Evolutionary conservation across 2,329 filamentous ascomycete species (phyloP), one percentile per base, ranked within the genome.

Genomic region (Blastomyces parvus): DNA sequence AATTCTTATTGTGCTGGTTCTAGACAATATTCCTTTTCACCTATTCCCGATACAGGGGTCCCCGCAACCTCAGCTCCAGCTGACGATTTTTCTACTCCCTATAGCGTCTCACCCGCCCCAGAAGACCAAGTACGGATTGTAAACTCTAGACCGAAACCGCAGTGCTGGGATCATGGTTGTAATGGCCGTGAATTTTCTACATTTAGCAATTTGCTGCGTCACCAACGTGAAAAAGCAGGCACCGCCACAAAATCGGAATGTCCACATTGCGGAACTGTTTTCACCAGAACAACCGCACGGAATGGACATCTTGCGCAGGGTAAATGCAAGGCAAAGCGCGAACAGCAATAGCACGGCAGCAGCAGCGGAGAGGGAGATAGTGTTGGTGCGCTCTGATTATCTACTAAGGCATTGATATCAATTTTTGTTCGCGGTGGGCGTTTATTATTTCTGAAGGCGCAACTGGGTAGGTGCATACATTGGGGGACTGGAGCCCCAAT

Each of bases 81-180:
- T 22, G 63, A 59, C 19, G 40, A 46, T 14, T 48, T 58, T 42
- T 44, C 60, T 48, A 52, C 62, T 38, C 57, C 52, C 27, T 62
- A 61, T 50, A 53, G 44, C 53, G 62, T 56, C 17, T 66, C 73
- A 11, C 71, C 75, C 62, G 76, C 77, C 27, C 71, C 71, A n/a
- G 74, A 76, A 33, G 77, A 77, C 58, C 75, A 85, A 67, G 86
- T 90, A 48, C 83, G 89, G 64, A 85, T 91, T 19, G 82, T 91
- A 22, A 88, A 89, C 74, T 87, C 86, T 69, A 84, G 89, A 67
- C 91, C 91, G n/a, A 96, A 96, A 78, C 91, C 92, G 56, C 91
- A 96, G 74, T 97, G 93, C 76, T 97, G 90, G 90, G 93, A 97
- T 65, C 93, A 97, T 72, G 93, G 92, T 13, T 97, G 93, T 80